Conservation (phyloP, 371 early-diverging fungal species). For the Mucor ambiguus region DNA sequence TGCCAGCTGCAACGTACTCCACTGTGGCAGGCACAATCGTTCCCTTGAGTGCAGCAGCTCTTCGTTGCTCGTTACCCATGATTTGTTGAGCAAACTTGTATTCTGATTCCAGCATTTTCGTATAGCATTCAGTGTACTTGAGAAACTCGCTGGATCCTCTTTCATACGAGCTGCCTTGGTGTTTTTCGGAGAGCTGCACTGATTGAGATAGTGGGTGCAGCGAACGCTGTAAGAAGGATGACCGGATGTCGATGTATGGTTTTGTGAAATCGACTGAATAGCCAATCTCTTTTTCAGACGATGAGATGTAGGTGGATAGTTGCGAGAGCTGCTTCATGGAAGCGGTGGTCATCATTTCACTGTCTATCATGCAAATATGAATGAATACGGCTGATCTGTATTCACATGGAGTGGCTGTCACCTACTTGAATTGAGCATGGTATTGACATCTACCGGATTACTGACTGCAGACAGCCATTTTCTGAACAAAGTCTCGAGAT, state of each 20-base stretch:
- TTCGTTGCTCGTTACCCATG: constrained; percentile 61
- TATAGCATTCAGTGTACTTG: constrained; percentile 60
- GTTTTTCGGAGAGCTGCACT: constrained; percentile 48
- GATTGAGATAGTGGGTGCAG: constrained; percentile 59
- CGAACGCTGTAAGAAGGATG: constrained; percentile 67
- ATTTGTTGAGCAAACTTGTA: constrained; percentile 61
- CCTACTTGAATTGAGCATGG: constrained; percentile 38
- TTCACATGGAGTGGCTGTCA: not conserved
- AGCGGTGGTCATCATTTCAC: constrained; percentile 27
- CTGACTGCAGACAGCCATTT: constrained; percentile 56
- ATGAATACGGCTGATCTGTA: not conserved
- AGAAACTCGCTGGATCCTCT: constrained; percentile 69
- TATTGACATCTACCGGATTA: constrained; percentile 50
- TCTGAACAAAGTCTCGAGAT: constrained; percentile 58
- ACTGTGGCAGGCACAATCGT: constrained; percentile 63
- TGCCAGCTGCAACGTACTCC: constrained; percentile 67
- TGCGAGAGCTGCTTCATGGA: constrained; percentile 57
- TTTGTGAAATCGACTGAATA: constrained; percentile 70
- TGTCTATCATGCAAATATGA: constrained; percentile 9
- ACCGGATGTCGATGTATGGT: constrained; percentile 76
- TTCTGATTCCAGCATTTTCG: constrained; percentile 62
- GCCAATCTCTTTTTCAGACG: constrained; percentile 62
- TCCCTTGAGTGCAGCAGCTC: constrained; percentile 54
- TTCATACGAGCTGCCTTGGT: constrained; percentile 66
- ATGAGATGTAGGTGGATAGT: constrained; percentile 65